Conservation (phyloP, 345 rosid genomes). For the Noccaea caerulescens region DNA sequence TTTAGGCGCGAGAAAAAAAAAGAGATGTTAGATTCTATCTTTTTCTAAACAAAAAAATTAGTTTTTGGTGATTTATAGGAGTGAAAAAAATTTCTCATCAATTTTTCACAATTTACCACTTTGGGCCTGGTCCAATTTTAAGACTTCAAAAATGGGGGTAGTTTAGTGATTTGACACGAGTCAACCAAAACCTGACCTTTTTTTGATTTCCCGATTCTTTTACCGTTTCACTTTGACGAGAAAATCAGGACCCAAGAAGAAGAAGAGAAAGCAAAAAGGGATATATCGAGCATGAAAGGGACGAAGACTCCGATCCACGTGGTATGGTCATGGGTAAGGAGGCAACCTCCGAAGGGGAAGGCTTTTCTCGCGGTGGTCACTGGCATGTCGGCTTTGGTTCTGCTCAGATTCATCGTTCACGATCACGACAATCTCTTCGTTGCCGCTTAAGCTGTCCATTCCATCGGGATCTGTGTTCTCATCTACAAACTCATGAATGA, state of each 20-base stretch:
- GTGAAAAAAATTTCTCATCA: no score
- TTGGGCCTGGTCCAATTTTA: no score
- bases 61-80: no score
- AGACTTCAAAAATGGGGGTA: not conserved
- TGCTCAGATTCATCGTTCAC: conserved; percentile 90
- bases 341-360: conserved; percentile 98
- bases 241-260: conserved; percentile 26
- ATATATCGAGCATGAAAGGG: conserved; percentile 55
- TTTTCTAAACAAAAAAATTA: no score
- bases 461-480: conserved; percentile 89
- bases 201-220: not conserved
- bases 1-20: no score
- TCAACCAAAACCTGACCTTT: conserved; percentile 26
- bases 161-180: not conserved
- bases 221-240: conserved; percentile 36
- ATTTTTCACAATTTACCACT: no score
- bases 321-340: conserved; percentile 81
- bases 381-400: conserved; percentile 85
- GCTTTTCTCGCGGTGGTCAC: conserved; percentile 89
- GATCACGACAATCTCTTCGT: conserved; percentile 99
- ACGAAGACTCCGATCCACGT: conserved; percentile 70
- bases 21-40: no score
- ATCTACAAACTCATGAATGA: conserved; percentile 96
- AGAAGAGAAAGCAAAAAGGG: conserved; percentile 2
- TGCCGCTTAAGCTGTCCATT: conserved; percentile 98